Conservation (phyloP, 1,139 yeast genomes). For the Candida smagusa region DNA sequence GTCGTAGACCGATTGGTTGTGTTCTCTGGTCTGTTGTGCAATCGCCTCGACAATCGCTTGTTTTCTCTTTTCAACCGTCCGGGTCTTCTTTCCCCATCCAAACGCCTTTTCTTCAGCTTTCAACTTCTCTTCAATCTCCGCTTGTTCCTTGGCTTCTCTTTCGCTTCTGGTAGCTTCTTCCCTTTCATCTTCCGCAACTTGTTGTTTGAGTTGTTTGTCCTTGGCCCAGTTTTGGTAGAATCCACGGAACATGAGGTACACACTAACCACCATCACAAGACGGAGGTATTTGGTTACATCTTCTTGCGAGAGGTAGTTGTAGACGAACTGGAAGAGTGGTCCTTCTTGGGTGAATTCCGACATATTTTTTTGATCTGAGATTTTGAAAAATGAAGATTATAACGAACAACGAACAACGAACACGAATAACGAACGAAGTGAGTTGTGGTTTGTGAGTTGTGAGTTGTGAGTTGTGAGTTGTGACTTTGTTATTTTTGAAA, state of each 20-base stretch:
- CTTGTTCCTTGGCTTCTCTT: constrained; percentile 28
- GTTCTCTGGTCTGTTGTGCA: constrained; percentile 40
- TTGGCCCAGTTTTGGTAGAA: constrained; percentile 44
- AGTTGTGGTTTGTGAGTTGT: too few species aligned
- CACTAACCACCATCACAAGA: constrained; percentile 31
- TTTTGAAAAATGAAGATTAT: too few species aligned
- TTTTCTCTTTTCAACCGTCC: constrained; percentile 54
- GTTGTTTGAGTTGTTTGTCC: constrained; percentile 49
- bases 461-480: too few species aligned
- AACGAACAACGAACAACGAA: too few species aligned
- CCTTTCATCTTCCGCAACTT: constrained; percentile 47
- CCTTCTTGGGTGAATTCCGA: constrained; percentile 3
- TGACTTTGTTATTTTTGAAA: too few species aligned
- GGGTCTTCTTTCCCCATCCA: constrained; percentile 80
- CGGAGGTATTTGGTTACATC: constrained; percentile 37
- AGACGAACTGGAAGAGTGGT: constrained; percentile 30
- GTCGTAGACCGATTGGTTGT: constrained; percentile 42
- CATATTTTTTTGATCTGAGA: background rate
- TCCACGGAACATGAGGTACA: constrained; percentile 35
- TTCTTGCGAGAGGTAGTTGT: constrained; percentile 35
- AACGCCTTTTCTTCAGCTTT: constrained; percentile 46
- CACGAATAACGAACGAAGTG: too few species aligned
- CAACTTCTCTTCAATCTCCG: constrained; percentile 28
- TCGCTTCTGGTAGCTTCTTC: constrained; percentile 36
- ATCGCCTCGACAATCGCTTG: constrained; percentile 51